Percentiles rank a stretch among this genome's conserved stretches.
Evolutionary conservation across 148 eudicot species (phyloP).

Genomic region (Vaccinium darrowii): DNA sequence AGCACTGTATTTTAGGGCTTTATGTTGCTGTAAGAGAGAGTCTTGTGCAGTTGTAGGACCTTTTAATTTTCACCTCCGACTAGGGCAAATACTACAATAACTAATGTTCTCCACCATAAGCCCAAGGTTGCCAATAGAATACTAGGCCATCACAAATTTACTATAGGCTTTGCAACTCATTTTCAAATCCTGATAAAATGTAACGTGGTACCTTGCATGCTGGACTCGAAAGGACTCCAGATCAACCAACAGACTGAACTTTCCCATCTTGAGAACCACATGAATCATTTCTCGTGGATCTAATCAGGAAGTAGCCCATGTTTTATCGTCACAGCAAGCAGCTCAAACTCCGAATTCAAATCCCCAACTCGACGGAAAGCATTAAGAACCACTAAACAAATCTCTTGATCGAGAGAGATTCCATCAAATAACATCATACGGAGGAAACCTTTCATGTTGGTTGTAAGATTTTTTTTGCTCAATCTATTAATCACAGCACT

Average conservation of each 20-base stretch:
- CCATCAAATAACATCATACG: slow-evolving; percentile 55
- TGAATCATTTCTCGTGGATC: slow-evolving; percentile 19
- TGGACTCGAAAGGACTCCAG: slow-evolving; percentile 8
- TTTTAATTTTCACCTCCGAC: background rate
- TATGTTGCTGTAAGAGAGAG: background rate
- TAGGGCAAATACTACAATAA: background rate
- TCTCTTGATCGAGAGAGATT: slow-evolving; percentile 47
- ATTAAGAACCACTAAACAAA: slow-evolving; percentile 42
- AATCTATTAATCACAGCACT: slow-evolving; percentile 75
- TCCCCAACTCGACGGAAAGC: slow-evolving; percentile 34
- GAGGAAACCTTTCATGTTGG: slow-evolving; percentile 58
- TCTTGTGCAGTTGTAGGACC: background rate
- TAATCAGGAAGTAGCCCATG: slow-evolving; percentile 35
- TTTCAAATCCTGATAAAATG: background rate
- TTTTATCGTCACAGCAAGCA: slow-evolving; percentile 36
- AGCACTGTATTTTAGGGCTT: background rate
- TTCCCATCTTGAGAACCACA: slow-evolving; percentile 15
- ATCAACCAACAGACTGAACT: background rate
- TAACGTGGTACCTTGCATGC: slow-evolving; percentile 6
- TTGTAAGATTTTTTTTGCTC: slow-evolving; percentile 59
- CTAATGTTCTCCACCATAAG: background rate
- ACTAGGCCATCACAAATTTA: background rate
- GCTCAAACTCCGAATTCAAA: slow-evolving; percentile 23
- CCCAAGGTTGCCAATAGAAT: background rate
- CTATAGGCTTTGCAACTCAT: background rate